phyloP scores from a whole-genome alignment of 192 early-diverging fungal species.

The Coemansia sp. region DNA sequence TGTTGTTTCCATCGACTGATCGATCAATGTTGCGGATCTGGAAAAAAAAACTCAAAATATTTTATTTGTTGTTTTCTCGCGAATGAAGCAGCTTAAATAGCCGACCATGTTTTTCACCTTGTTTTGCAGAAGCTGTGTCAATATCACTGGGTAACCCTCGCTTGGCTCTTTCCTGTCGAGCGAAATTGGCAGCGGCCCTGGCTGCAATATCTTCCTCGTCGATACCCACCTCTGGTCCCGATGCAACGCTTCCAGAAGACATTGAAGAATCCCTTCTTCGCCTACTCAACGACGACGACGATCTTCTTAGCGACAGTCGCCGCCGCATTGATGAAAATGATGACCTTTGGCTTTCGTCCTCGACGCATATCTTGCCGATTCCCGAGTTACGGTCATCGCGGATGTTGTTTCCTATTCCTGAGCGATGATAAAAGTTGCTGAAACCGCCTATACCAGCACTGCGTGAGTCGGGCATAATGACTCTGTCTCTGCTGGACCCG shows the following conservation, averaged over 20 bases:
- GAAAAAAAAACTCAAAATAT: too few species aligned
- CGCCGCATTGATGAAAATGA: conserved; percentile 15
- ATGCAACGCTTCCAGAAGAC: background rate
- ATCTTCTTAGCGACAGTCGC: background rate
- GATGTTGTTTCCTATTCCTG: conserved; percentile 32
- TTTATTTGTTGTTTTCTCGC: background rate
- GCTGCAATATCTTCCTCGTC: conserved; percentile 1
- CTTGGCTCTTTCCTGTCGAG: background rate
- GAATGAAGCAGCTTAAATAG: background rate
- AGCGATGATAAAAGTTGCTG: conserved; percentile 6
- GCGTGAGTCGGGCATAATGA: background rate
- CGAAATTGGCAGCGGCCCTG: background rate
- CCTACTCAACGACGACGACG: background rate
- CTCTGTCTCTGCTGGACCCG: background rate
- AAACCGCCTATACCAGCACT: conserved; percentile 24
- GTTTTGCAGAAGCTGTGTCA: background rate
- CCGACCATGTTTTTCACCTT: background rate
- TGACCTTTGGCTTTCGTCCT: conserved; percentile 2
- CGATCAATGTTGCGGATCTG: too few species aligned
- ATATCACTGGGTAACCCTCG: background rate
- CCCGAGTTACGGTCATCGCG: conserved; percentile 24
- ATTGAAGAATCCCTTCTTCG: background rate
- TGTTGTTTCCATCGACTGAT: too few species aligned
- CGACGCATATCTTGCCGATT: conserved; percentile 31
- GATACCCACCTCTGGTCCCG: background rate